Evolutionary conservation across 768 basidiomycete species (phyloP), one percentile per base, ranked within the genome.

Genomic region (Macrolepiota dolichaula): DNA sequence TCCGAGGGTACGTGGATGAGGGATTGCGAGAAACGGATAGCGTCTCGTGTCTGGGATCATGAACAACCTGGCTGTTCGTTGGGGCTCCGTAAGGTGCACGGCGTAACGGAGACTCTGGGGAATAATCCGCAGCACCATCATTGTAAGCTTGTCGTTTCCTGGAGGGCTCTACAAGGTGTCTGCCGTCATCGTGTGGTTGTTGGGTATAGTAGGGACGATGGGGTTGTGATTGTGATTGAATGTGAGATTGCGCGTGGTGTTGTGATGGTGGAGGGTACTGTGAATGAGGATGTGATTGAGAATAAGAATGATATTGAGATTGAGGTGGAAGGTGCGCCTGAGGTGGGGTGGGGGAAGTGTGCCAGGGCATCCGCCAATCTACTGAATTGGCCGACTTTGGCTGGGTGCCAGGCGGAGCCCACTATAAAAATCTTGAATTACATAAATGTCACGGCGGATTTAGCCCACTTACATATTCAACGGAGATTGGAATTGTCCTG

Each of bases 401-500:
- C 40, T 59, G 57, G 29, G 61, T 61, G 11, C 76, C 77, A 24
- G 73, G 73, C 54, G 70, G 72, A 25, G 66, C 71, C 55, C 74
- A 72, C 79, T 81, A 59, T 27, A 38, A 46, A n/a, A 55, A 12
- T 46, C 60, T 17, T 13, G 25, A 60, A 46, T 42, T 29, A 57
- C 36, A 49, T 36, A 57, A 32, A 51, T n/a, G 38, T 51, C 37
- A 25, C 59, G 59, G 51, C 59, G 52, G 44, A 47, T 38, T 25
- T 50, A 37, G 47, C n/a, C n/a, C 5, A 76, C 80, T 62, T 53
- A 88, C 88, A 62, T 76, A 69, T 71, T 90, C 88, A 25, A 91
- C 79, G 32, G 81, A 78, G 25, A 88, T 68, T 22, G 81, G 78
- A 27, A 91, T 59, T 0, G 85, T 87, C 63, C 81, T 77, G 25